These are phyloP conservation scores for Gomphus sp. DNA, from an alignment of 1,284 basidiomycete species.

Conservation along the genomic window DNA sequence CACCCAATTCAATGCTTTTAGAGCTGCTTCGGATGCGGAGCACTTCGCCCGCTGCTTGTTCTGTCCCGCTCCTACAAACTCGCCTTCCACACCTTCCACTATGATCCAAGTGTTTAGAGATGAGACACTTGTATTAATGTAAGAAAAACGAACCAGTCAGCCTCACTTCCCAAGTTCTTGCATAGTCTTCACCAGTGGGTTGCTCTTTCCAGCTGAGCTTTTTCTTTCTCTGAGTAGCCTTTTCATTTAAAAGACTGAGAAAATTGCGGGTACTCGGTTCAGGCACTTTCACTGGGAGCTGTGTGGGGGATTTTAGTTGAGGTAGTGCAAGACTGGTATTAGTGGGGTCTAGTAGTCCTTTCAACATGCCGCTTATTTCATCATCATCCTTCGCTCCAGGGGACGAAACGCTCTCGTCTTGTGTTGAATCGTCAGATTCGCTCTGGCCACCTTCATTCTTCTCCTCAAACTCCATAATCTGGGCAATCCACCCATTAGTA, in stretches of 20 bases:
- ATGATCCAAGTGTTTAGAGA: neutral
- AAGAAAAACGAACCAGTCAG: neutral
- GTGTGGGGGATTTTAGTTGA: neutral
- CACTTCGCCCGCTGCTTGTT: neutral
- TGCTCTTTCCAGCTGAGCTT: neutral
- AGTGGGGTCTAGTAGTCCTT: neutral
- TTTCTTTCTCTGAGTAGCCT: neutral
- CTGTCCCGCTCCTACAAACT: neutral
- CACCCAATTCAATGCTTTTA: neutral
- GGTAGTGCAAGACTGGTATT: neutral
- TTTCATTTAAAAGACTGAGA: conserved; percentile 2
- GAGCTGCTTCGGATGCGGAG: neutral
- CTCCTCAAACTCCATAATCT: conserved; percentile 1
- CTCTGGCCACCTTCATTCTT: neutral
- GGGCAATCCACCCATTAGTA: neutral
- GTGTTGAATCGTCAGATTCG: neutral
- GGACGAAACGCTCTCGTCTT: neutral
- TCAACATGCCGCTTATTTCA: neutral
- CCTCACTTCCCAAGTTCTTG: neutral
- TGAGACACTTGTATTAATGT: too few relatives aligned
- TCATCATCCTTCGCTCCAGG: neutral
- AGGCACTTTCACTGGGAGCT: neutral
- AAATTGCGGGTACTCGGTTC: neutral
- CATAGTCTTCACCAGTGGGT: neutral
- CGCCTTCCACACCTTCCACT: neutral